A percentile compares a stretch with the other conserved stretches of the same genome.
phyloP scores from a whole-genome alignment of 306 rosid species.

The Vigna reflexopilosa region DNA sequence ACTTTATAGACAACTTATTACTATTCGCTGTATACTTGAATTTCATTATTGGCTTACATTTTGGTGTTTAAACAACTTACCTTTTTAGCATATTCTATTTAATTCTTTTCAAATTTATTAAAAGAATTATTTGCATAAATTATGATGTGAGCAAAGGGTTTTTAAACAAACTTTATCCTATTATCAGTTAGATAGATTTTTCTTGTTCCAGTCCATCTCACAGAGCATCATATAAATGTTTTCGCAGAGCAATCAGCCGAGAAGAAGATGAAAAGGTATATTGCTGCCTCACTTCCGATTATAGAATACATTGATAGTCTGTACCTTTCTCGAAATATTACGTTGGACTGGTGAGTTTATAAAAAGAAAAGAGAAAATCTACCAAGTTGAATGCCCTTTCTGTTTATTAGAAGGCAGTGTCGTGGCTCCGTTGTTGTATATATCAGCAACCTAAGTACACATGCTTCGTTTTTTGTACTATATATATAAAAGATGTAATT shows the following conservation, averaged over 20 bases:
- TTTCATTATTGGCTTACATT: no score
- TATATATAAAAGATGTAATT: conserved; percentile 32
- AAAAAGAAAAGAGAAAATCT: neutral
- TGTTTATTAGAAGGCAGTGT: conserved; percentile 32
- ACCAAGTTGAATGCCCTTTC: conserved; percentile 1
- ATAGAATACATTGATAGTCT: conserved; percentile 82
- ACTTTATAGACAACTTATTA: no score
- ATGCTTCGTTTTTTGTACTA: conserved; percentile 25
- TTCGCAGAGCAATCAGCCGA: conserved; percentile 82
- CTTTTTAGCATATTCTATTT: no score
- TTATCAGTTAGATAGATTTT: neutral
- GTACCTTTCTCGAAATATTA: conserved; percentile 70
- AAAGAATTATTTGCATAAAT: no score
- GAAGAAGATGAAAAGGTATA: conserved; percentile 87
- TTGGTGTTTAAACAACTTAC: no score
- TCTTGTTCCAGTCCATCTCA: conserved; percentile 22
- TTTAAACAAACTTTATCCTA: no score
- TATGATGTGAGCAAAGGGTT: neutral
- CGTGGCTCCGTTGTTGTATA: neutral
- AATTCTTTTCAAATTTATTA: no score
- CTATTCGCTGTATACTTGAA: no score
- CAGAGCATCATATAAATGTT: neutral
- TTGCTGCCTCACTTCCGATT: conserved; percentile 66
- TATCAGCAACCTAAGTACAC: conserved; percentile 7
- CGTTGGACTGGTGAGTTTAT: conserved; percentile 81